A percentile compares a stretch with the other conserved stretches of the same genome.
phyloP scores from a whole-genome alignment of 352 stramenopile species.

The Pythium apleroticum region DNA sequence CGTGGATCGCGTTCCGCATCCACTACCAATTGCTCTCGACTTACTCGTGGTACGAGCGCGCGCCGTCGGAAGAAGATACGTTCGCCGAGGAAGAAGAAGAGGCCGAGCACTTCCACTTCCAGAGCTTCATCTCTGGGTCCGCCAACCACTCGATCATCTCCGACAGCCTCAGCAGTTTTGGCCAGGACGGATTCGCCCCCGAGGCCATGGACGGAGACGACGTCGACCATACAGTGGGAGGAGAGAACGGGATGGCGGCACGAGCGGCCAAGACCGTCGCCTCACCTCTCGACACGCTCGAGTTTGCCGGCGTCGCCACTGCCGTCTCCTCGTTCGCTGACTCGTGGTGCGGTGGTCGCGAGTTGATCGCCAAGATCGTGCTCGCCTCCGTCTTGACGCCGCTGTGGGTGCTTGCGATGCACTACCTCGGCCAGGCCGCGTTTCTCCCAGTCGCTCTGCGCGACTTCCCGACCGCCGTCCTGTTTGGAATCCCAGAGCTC shows the following conservation, averaged over 20 bases:
- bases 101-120: conserved; percentile 18
- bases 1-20: conserved; percentile 34
- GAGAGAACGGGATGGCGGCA: conserved; percentile 17
- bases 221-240: conserved; percentile 22
- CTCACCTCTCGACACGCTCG: conserved; percentile 24
- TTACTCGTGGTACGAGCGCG: conserved; percentile 28
- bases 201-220: conserved; percentile 11
- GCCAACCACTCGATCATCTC: conserved; percentile 9
- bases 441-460: conserved; percentile 12
- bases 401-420: conserved; percentile 13
- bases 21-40: conserved; percentile 31
- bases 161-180: conserved; percentile 2
- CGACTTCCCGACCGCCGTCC: conserved; percentile 13
- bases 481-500: conserved; percentile 19
- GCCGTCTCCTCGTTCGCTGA: conserved; percentile 25
- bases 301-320: conserved; percentile 16
- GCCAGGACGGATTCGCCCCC: not conserved
- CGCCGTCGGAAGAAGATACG: conserved; percentile 15
- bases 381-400: conserved; percentile 11
- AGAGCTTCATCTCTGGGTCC: conserved; percentile 21
- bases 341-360: conserved; percentile 21
- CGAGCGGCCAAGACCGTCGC: conserved; percentile 21
- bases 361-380: conserved; percentile 26
- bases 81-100: conserved; percentile 12
- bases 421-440: conserved; percentile 6